Evolutionary conservation across 2,329 filamentous ascomycete species (phyloP).

Genomic region (Sporothrix phasma): DNA sequence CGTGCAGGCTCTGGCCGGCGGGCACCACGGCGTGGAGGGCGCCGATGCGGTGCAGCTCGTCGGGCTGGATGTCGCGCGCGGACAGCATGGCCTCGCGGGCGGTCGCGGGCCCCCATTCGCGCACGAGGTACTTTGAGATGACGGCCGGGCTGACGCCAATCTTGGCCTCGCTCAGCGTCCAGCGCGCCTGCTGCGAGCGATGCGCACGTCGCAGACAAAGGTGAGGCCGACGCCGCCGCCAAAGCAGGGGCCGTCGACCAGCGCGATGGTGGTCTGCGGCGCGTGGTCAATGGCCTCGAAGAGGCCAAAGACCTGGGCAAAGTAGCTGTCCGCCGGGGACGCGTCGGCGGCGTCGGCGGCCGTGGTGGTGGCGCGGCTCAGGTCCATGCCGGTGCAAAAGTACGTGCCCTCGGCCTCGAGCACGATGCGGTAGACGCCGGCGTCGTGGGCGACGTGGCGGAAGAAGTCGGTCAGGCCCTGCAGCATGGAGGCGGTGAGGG

Average conservation of each 20-base stretch:
- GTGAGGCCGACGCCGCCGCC: constrained; percentile 32
- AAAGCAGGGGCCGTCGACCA: constrained; percentile 30
- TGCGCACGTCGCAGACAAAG: constrained; percentile 31
- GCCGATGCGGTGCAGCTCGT: constrained; percentile 22
- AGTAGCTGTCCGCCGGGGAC: background rate
- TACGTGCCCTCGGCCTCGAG: constrained; percentile 26
- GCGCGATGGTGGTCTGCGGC: constrained; percentile 30
- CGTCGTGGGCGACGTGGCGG: constrained; percentile 16
- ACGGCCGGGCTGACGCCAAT: constrained; percentile 27
- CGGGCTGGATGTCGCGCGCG: constrained; percentile 22
- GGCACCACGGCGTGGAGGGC: constrained; percentile 21
- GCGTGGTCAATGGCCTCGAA: constrained; percentile 28
- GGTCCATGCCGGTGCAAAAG: constrained; percentile 32
- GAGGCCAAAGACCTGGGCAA: constrained; percentile 20
- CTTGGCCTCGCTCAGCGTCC: constrained; percentile 29
- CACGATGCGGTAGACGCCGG: constrained; percentile 24
- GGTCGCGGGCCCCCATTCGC: constrained; percentile 28
- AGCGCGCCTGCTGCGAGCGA: constrained; percentile 13
- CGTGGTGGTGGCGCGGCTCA: background rate
- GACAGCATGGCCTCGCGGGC: constrained; percentile 28
- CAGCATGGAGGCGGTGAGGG: background rate
- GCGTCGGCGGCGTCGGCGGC: background rate
- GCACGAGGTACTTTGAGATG: constrained; percentile 28
- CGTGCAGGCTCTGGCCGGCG: constrained; percentile 13
- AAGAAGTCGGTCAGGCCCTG: background rate